phyloP scores from a whole-genome alignment of 768 basidiomycete genomes.

The Peribolospora baueri region DNA sequence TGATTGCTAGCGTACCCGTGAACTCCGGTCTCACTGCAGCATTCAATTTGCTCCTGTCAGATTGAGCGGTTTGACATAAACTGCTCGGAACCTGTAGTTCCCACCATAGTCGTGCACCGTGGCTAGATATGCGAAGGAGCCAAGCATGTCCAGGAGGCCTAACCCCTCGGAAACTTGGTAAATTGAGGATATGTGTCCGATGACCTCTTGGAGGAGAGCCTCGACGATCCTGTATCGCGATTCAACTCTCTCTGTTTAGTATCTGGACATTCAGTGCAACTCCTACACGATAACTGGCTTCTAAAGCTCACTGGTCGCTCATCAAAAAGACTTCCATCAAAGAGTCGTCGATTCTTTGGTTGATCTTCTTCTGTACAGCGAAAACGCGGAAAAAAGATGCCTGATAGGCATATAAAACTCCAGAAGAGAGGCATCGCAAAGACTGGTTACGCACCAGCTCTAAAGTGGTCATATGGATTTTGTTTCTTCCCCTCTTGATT shows the following conservation, averaged over 20 bases:
- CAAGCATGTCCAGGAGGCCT: constrained; percentile 67
- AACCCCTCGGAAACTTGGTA: constrained; percentile 84
- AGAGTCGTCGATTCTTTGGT: constrained; percentile 61
- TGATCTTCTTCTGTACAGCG: constrained; percentile 6
- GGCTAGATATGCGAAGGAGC: constrained; percentile 43
- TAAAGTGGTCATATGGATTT: too few species aligned
- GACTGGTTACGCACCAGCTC: constrained; percentile 5
- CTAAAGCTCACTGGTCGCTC: constrained; percentile 39
- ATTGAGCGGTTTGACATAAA: too few species aligned
- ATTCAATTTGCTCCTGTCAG: too few species aligned
- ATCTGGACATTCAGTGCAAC: background rate
- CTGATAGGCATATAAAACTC: too few species aligned
- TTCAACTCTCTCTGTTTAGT: background rate
- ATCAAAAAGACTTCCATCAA: constrained; percentile 70
- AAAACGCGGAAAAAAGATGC: background rate
- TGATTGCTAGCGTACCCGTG: constrained; percentile 47
- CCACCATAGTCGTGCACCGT: background rate
- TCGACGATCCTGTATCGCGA: constrained; percentile 39
- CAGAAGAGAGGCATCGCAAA: too few species aligned
- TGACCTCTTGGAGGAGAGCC: constrained; percentile 44
- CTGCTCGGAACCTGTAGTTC: too few species aligned
- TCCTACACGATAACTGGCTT: too few species aligned
- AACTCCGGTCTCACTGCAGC: constrained; percentile 3
- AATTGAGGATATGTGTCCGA: constrained; percentile 48
- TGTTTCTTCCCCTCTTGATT: constrained; percentile 9